A percentile compares a stretch with the other conserved stretches of the same genome.
phyloP scores from a whole-genome alignment of 768 basidiomycete genomes.

The Nidularia pulvinata region DNA sequence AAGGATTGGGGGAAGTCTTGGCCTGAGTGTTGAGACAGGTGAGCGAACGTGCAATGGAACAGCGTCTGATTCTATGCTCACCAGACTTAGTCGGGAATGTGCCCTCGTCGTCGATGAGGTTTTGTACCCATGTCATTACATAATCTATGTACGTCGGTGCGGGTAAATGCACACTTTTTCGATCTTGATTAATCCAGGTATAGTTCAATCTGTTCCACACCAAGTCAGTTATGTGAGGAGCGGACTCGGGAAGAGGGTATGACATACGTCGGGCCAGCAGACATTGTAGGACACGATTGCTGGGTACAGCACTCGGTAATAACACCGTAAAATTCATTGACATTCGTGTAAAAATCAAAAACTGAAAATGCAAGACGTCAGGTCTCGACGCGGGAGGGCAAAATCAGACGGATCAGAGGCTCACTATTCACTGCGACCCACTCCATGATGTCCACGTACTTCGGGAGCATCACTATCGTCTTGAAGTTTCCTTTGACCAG shows the following conservation, averaged over 20 bases:
- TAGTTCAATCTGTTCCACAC: conserved; percentile 75
- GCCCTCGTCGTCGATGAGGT: conserved; percentile 89
- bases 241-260: no score
- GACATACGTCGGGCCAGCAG: conserved; percentile 85
- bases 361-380: conserved; percentile 43
- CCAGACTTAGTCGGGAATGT: conserved; percentile 96
- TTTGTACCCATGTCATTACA: conserved; percentile 99
- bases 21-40: conserved; percentile 40
- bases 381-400: background rate
- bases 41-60: background rate
- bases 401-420: conserved; percentile 21
- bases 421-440: conserved; percentile 85
- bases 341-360: conserved; percentile 96
- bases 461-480: conserved; percentile 93
- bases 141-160: conserved; percentile 99
- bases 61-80: conserved; percentile 30
- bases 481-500: conserved; percentile 98
- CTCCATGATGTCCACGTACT: conserved; percentile 98
- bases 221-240: background rate
- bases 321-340: conserved; percentile 97
- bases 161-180: conserved; percentile 87
- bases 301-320: conserved; percentile 94
- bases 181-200: conserved; percentile 97
- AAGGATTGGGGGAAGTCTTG: conserved; percentile 90
- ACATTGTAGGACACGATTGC: conserved; percentile 90